Evolutionary conservation across 2,329 filamentous ascomycete genomes (phyloP).

Genomic region (Madurella mycetomatis): DNA sequence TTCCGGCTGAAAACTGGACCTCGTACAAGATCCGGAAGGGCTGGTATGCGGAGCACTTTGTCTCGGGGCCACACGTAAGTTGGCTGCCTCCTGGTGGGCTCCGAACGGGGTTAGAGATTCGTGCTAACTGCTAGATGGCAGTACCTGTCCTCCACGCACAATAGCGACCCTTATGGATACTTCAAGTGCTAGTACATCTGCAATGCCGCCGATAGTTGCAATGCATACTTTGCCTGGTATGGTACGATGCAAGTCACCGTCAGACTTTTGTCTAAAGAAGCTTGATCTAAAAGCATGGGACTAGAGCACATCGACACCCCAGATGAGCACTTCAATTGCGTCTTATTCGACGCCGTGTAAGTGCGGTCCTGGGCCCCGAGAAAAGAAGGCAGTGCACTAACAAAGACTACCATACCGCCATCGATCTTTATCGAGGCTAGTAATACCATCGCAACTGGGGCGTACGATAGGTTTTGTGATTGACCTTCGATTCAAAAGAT

Average conservation of each 20-base stretch:
- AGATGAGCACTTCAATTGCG: conserved; percentile 22
- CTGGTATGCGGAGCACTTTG: conserved; percentile 20
- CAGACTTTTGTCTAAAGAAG: too few species aligned
- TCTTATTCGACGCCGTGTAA: conserved; percentile 26
- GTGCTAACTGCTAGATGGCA: conserved; percentile 1
- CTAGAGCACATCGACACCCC: conserved; percentile 16
- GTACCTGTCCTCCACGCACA: conserved; percentile 19
- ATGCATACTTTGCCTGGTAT: conserved; percentile 28
- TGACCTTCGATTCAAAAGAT: not conserved
- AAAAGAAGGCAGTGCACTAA: conserved; percentile 2
- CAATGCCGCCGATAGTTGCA: conserved; percentile 25
- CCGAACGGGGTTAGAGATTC: not conserved
- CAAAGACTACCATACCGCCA: conserved; percentile 20
- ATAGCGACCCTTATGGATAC: conserved; percentile 23
- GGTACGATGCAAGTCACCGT: conserved; percentile 13
- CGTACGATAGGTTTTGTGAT: conserved; percentile 28
- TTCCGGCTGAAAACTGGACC: conserved; percentile 12
- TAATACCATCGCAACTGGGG: conserved; percentile 24
- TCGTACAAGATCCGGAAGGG: conserved; percentile 17
- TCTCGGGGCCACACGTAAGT: conserved; percentile 26
- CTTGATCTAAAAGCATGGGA: too few species aligned
- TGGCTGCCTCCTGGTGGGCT: too few species aligned
- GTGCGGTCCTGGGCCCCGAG: not conserved
- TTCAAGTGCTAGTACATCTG: conserved; percentile 32
- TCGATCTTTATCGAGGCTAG: conserved; percentile 20